Conservation (phyloP, 768 basidiomycete genomes). For the Porpolomopsis calyptriformis region DNA sequence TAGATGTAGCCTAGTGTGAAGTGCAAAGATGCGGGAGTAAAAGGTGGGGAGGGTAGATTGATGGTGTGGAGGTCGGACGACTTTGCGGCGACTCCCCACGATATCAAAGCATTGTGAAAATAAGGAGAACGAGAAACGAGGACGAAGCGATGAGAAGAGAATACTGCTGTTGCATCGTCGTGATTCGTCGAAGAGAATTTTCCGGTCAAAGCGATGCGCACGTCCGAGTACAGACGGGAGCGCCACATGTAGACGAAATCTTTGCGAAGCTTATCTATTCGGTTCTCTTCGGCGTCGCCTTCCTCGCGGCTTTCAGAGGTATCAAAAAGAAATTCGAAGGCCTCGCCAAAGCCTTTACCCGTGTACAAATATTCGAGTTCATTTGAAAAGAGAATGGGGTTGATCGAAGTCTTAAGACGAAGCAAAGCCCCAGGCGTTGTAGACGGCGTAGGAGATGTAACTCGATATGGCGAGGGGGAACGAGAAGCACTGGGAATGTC, state of each 20-base stretch:
- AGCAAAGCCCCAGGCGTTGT: slow-evolving; percentile 36
- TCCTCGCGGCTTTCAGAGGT: slow-evolving; percentile 42
- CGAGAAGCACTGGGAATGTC: slow-evolving; percentile 34
- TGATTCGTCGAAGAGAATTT: slow-evolving; percentile 53
- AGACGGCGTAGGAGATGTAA: slow-evolving; percentile 37
- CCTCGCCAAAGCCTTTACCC: slow-evolving; percentile 77
- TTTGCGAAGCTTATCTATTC: slow-evolving; percentile 80
- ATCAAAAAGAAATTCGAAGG: slow-evolving; percentile 82
- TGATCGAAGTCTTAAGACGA: slow-evolving; percentile 56
- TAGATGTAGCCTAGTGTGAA: slow-evolving; percentile 94
- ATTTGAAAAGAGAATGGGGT: slow-evolving; percentile 74
- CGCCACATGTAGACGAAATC: slow-evolving; percentile 98
- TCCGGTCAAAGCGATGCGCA: slow-evolving; percentile 69
- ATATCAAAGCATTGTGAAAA: slow-evolving; percentile 71
- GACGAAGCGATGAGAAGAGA: slow-evolving; percentile 89
- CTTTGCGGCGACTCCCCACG: slow-evolving; percentile 35
- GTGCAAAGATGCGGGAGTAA: slow-evolving; percentile 88
- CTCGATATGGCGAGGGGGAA: slow-evolving; percentile 35
- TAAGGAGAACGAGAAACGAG: slow-evolving; percentile 84
- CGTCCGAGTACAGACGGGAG: slow-evolving; percentile 85
- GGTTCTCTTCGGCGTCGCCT: slow-evolving; percentile 33
- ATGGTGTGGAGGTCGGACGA: slow-evolving; percentile 44
- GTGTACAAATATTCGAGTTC: slow-evolving; percentile 95
- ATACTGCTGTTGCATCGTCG: slow-evolving; percentile 68
- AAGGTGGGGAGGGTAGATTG: slow-evolving; percentile 80